Conservation (phyloP, 179 eudicot genomes). For the Carnegiea gigantea region DNA sequence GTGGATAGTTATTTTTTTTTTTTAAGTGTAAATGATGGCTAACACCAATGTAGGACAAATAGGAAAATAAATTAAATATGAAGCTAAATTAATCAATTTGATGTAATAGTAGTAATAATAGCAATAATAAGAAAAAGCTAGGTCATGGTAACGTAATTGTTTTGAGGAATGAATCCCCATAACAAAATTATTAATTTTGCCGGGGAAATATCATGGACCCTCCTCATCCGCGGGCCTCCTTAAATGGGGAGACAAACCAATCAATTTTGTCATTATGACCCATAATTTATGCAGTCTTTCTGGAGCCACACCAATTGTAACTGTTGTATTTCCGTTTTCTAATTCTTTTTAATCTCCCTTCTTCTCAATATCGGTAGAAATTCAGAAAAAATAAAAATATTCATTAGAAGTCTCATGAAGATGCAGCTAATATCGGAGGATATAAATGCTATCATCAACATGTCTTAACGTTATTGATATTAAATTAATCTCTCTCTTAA, state of each 20-base stretch:
- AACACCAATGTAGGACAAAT: too few species aligned
- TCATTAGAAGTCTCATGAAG: not conserved
- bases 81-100: too few species aligned
- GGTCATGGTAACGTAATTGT: not conserved
- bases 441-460: too few species aligned
- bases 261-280: constrained; percentile 23
- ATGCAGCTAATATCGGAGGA: not conserved
- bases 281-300: constrained; percentile 22
- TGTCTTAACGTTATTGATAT: too few species aligned
- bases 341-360: not conserved
- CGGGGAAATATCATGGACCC: not conserved
- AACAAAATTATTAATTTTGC: not conserved
- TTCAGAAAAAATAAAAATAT: not conserved
- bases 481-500: too few species aligned
- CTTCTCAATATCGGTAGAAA: not conserved
- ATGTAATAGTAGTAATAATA: too few species aligned
- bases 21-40: too few species aligned
- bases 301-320: not conserved
- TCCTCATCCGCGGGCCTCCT: constrained; percentile 1
- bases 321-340: too few species aligned
- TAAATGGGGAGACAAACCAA: constrained; percentile 16
- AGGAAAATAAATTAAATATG: too few species aligned
- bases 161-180: not conserved
- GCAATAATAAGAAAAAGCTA: too few species aligned
- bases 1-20: too few species aligned